Base-by-base conservation (phyloP, 2,329 filamentous ascomycete genomes). In the Paraconiothyrium brasiliense region DNA sequence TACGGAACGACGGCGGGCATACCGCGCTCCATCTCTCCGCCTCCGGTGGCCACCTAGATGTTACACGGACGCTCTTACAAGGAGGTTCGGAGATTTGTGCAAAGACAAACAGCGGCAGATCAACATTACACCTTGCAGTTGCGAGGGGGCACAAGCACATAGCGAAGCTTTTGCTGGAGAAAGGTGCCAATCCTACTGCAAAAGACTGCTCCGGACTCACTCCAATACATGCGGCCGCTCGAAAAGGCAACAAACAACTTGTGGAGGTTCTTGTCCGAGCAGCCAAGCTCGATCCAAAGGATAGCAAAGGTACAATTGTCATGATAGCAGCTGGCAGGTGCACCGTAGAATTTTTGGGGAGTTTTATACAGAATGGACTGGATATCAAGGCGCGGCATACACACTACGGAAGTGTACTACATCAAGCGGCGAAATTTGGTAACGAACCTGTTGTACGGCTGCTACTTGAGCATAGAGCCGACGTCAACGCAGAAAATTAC, bases 1-100 rank as follows among this genome's bases (percentile, higher is more conserved):
- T 41, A n/a, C 37, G 32, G 44, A 49, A 57, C 35, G 14, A 57
- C n/a, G 1, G 50, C 34, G 58, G 58, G 3, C 20, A 58, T 43
- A 63, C 61, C 14, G 44, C 58, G 4, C 58, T 63, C 9, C 58
- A 63, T 49, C 6, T 63, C 27, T 54, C 58, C n/a, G 52, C 54
- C 9, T 43, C 30, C 27, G 58, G 54, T 24, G 35, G 35, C 35
- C 58, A 61, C 34, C 1, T 27, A 9, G n/a, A 22, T 48, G 39
- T 54, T 30, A 49, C 54, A 16, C 46, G 56, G 41, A 2, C 58
- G 6, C 27, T 63, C 13, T 47, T 63, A 50, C 32, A 61, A 34
- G n/a, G 32, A 16, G 41, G 47, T 22, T 27, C 22, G 47, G 47
- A 30, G 5, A 49, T 30, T 30, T 11, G 13, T 24, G 22, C 47